Base-by-base conservation (phyloP, 257 asterid species). In the Coffea eugenioides region DNA sequence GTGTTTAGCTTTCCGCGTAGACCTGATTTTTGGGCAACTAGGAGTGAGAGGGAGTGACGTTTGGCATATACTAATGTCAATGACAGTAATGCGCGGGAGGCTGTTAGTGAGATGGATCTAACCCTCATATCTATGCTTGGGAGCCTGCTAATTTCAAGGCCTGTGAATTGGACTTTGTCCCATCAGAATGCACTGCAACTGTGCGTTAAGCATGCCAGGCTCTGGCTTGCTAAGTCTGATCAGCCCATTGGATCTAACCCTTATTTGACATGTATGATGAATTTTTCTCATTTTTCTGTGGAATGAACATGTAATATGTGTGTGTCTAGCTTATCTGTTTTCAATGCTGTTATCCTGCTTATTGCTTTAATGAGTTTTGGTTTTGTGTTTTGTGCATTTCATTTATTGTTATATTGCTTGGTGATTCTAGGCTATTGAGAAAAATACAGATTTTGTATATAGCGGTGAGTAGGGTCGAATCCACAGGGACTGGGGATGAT, bases 141-240 rank as follows among this genome's bases (percentile, higher is more conserved):
- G 51, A 77, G 80, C 7, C 69, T 88, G 80, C 8, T 93, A 85
- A 80, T 82, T 52, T 93, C 97, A 1, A 87, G 95, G 81, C 91
- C 97, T 10, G 77, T 71, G 45, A 25, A 84, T 80, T 94, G 92
- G 2, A 69, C 87, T 27, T 82, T 90, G 85, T 88, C 97, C 21
- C 98, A 93, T 73, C 87, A 90, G 88, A 74, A 87, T 48, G 89
- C 98, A 1, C 73, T 93, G 85, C 81, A 74, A 71, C 79, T 61
- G 80, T 92, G 97, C 56, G 80, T 86, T 79, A 98, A 92, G 80
- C 97, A 83, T 75, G 98, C 97, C 11, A 89, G 87, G 83, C 88
- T 88, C 23, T 95, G 98, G 97, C 84, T 93, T 65, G 81, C 79
- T 23, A 84, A 86, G 70, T 86, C 97, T 3, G 83, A 87, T 61